phyloP scores from a whole-genome alignment of 1,284 basidiomycete genomes.

The Ceratobasidium sp. region DNA sequence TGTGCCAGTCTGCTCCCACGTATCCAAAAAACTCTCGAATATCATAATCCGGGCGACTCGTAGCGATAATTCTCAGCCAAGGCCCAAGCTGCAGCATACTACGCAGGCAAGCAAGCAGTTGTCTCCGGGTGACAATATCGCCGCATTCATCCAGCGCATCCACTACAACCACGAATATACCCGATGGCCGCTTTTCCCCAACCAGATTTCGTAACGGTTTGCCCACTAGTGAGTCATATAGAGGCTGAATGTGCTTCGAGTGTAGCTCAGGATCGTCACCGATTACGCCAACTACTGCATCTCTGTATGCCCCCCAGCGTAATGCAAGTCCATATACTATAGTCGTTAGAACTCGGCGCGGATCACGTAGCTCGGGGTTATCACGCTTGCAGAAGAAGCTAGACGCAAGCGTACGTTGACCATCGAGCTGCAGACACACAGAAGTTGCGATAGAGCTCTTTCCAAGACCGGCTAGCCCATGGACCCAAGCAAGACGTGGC shows the following conservation, averaged over 20 bases:
- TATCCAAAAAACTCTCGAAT: background rate
- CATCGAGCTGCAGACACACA: slow-evolving; percentile 46
- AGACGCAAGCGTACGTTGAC: slow-evolving; percentile 51
- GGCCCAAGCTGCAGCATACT: background rate
- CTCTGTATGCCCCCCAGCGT: background rate
- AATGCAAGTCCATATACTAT: background rate
- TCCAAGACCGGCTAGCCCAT: slow-evolving; percentile 52
- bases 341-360: slow-evolving; percentile 34
- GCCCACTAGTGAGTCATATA: background rate
- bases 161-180: slow-evolving; percentile 15
- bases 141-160: slow-evolving; percentile 9
- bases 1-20: background rate
- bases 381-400: slow-evolving; percentile 55
- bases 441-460: slow-evolving; percentile 52
- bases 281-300: background rate
- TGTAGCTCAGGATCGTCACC: background rate
- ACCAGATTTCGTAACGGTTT: background rate
- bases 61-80: slow-evolving; percentile 26
- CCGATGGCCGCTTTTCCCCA: background rate
- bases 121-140: background rate
- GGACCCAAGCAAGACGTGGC: slow-evolving; percentile 48
- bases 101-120: background rate
- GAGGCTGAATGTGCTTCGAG: background rate
- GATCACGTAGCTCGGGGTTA: slow-evolving; percentile 23
- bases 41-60: slow-evolving; percentile 30